Percentiles rank a stretch among this genome's conserved stretches.
Evolutionary conservation across 495 filamentous ascomycete species (phyloP).

Genomic region (Aspergillus conjunctus): DNA sequence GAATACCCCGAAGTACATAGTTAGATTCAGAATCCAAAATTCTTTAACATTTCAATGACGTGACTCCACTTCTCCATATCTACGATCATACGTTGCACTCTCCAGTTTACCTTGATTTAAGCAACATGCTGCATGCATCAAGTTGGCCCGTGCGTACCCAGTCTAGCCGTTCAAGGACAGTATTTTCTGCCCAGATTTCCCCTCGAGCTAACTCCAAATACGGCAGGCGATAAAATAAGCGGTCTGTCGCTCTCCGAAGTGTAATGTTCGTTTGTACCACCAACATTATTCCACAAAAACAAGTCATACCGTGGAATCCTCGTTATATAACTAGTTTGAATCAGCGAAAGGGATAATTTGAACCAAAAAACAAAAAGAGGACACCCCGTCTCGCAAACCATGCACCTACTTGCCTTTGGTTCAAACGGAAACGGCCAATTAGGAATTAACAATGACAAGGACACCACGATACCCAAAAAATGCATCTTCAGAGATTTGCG

Average conservation of each 20-base stretch:
- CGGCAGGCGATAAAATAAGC: slow-evolving; percentile 2
- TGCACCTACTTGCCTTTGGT: slow-evolving; percentile 76
- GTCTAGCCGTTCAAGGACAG: background rate
- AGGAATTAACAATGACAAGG: slow-evolving; percentile 72
- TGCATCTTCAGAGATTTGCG: slow-evolving; percentile 50
- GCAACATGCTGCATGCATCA: background rate
- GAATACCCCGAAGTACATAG: slow-evolving; percentile 18
- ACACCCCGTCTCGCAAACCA: slow-evolving; percentile 5
- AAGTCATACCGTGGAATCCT: background rate
- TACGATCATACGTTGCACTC: no score
- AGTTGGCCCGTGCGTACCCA: background rate
- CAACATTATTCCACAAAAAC: no score
- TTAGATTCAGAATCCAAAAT: slow-evolving; percentile 8
- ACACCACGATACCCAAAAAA: slow-evolving; percentile 66
- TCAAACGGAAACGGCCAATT: slow-evolving; percentile 91
- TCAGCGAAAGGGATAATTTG: background rate
- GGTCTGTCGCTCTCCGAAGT: no score
- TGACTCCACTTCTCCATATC: background rate
- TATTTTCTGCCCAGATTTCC: background rate
- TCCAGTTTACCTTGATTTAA: background rate
- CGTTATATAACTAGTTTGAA: background rate
- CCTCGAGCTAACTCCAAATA: background rate
- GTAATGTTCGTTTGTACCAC: no score
- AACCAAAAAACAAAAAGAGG: background rate
- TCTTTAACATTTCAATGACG: slow-evolving; percentile 4